Base-by-base conservation (phyloP, 345 rosid genomes). In the Arabis alpina region DNA sequence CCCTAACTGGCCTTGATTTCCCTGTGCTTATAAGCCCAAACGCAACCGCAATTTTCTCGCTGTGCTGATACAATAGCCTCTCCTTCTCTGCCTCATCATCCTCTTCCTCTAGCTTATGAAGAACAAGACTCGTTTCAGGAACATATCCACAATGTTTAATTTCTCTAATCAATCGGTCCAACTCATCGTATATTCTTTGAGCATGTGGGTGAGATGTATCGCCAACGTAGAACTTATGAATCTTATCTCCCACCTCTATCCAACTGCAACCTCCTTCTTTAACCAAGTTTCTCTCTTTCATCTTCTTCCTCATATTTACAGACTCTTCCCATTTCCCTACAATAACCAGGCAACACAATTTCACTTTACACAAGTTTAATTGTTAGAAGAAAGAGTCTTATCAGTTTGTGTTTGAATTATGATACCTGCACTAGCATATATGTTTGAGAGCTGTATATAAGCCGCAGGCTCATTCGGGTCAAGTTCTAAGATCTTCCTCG, bases 241-340 rank as follows among this genome's bases (percentile, higher is more conserved):
- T 79, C 64, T 75, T 77, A 55, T 82, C 81, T 60, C 75, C 86
- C 54, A 83, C 86, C 72, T 90, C 94, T 52, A 90, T 78, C 92
- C 97, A 88, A 64, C 97, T 86, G 48, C 84, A 86, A 51, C 94
- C 94, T 48, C 92, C 90, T 82, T 90, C 92, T 71, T 90, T 90
- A 16, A 62, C 76, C 73, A 88, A 73, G 63, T 82, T 82, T 56
- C 70, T 75, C 73, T 76, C 76, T 76, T 84, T 88, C 94, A 90
- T 86, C 61, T 42, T 79, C 74, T 79, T 88, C 71, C 97, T 82
- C 72, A 83, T 67, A 39, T 73, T 72, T 10, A 82, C 75, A 54
- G 81, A 82, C 9, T 82, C 79, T 47, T 85, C 84, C 94, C 94
- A 90, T 60, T 74, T 81, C 28, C 88, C 86, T n/a, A 52, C 44